These are phyloP conservation scores for Tulasnella sp. DNA, from an alignment of 768 basidiomycete species.

Conservation along the genomic window DNA sequence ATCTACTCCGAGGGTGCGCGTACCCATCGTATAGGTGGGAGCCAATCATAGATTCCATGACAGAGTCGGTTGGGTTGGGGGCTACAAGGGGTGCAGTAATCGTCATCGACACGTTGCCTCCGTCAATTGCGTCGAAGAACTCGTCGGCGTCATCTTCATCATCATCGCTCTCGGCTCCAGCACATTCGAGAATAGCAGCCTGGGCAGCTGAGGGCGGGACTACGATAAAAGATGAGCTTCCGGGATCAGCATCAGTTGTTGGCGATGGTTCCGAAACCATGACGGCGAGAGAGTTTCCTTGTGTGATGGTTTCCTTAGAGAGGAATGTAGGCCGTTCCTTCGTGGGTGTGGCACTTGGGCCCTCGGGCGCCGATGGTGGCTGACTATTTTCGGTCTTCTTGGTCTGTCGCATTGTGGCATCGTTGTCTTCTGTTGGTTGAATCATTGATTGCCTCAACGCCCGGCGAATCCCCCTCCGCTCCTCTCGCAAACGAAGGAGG, in stretches of 20 bases:
- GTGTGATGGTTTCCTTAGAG: background rate
- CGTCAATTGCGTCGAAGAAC: slow-evolving; percentile 89
- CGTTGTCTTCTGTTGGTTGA: background rate
- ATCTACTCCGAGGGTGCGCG: slow-evolving; percentile 41
- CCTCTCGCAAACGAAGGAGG: slow-evolving; percentile 36
- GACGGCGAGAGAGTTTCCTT: background rate
- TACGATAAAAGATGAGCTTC: background rate
- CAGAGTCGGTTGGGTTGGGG: slow-evolving; percentile 28
- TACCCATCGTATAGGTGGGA: slow-evolving; percentile 57
- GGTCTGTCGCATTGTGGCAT: background rate
- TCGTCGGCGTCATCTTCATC: slow-evolving; percentile 70
- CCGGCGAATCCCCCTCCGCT: slow-evolving; percentile 5
- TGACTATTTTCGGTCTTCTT: slow-evolving; percentile 12
- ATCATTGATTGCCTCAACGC: slow-evolving; percentile 11
- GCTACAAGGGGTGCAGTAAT: slow-evolving; percentile 54
- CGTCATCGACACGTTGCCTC: slow-evolving; percentile 63
- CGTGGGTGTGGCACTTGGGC: background rate
- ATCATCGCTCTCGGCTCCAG: slow-evolving; percentile 19
- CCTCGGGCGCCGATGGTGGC: slow-evolving; percentile 2
- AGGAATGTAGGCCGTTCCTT: background rate
- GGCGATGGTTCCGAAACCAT: slow-evolving; percentile 13
- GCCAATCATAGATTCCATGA: slow-evolving; percentile 29
- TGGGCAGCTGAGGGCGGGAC: background rate
- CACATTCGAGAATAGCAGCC: background rate
- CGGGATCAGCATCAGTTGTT: background rate